Evolutionary conservation across 306 rosid genomes (phyloP).

Genomic region (Lithocarpus polystachyus): DNA sequence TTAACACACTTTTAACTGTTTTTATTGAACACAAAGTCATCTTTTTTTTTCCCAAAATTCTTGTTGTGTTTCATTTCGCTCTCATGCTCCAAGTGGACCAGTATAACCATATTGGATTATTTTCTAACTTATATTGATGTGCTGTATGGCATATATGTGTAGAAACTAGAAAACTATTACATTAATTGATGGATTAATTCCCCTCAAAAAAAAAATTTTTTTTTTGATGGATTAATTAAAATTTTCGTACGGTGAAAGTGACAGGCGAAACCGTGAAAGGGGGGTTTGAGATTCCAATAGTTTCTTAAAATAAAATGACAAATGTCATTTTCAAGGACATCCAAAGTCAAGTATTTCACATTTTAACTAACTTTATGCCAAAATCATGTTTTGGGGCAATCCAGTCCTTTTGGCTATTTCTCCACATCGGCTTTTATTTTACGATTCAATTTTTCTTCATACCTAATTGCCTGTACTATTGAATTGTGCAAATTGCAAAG

Average conservation of each 20-base stretch:
- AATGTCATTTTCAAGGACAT: not conserved
- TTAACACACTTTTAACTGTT: too few species aligned
- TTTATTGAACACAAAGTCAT: too few species aligned
- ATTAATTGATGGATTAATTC: not conserved
- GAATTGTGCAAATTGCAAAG: too few species aligned
- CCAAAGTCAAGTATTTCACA: conserved; percentile 10
- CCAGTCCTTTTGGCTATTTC: not conserved
- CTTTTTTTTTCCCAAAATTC: not conserved
- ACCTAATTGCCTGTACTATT: not conserved
- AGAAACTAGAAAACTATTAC: not conserved
- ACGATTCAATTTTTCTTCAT: not conserved
- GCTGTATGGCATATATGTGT: not conserved
- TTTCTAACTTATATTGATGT: not conserved
- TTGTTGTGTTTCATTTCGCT: not conserved
- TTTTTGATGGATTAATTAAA: not conserved
- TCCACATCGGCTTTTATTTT: not conserved
- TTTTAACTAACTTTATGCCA: not conserved
- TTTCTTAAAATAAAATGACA: not conserved
- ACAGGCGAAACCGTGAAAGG: too few species aligned
- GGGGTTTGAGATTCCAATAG: too few species aligned
- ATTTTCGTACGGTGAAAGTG: not conserved
- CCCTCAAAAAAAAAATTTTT: too few species aligned
- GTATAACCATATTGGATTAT: not conserved
- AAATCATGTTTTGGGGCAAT: not conserved
- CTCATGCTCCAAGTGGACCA: not conserved